Conservation (phyloP, 2,329 filamentous ascomycete species). For the Fusarium paranaense region DNA sequence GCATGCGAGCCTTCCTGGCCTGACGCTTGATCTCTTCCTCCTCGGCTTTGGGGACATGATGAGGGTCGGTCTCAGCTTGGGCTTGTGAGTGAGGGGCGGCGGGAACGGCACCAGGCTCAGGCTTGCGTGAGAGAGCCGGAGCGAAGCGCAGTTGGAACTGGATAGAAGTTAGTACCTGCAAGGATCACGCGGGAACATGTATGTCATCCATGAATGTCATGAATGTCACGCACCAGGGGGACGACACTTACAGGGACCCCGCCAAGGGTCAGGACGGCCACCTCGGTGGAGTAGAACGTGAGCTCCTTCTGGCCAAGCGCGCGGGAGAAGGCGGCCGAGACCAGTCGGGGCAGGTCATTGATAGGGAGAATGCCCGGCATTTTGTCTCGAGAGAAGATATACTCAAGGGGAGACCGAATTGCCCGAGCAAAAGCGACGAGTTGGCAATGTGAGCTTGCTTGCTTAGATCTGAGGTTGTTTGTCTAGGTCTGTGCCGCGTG, state of each 20-base stretch:
- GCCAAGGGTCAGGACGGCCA: conserved; percentile 58
- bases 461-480: background rate
- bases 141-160: conserved; percentile 82
- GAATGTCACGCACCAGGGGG: background rate
- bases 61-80: conserved; percentile 65
- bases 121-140: conserved; percentile 75
- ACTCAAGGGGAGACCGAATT: background rate
- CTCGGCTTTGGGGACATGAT: background rate
- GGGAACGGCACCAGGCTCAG: conserved; percentile 55
- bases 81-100: conserved; percentile 43
- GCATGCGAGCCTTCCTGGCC: background rate
- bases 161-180: background rate
- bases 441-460: background rate
- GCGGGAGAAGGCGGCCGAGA: conserved; percentile 60
- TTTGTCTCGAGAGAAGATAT: background rate
- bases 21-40: background rate
- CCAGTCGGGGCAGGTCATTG: conserved; percentile 64
- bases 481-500: background rate
- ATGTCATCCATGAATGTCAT: background rate
- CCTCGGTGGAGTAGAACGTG: conserved; percentile 66
- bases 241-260: conserved; percentile 55
- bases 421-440: background rate
- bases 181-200: background rate
- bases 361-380: conserved; percentile 54
- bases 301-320: conserved; percentile 62